Base-by-base conservation (phyloP, 1,139 yeast genomes). In the Kurtzmaniella quercitrusa region DNA sequence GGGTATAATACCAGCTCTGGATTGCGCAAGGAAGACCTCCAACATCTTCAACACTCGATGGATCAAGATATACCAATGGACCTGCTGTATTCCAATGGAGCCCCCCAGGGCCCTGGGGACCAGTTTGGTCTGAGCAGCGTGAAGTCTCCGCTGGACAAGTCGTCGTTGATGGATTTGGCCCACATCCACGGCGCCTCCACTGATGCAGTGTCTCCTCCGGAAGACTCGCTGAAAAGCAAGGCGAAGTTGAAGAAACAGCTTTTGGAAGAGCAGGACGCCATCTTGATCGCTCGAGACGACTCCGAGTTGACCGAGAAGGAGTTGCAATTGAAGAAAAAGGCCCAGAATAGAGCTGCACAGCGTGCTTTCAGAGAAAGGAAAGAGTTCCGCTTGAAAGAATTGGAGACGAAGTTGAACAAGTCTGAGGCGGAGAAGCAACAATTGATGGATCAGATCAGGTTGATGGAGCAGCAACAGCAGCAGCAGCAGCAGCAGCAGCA, bases 311-410 rank as follows among this genome's bases (percentile, higher is more conserved):
- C 68, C 5, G 82, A 78, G 41, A 76, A 73, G 21, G 82, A 79
- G 49, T 54, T 77, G 24, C 73, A 70, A 40, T 56, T 70, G 51
- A 81, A 80, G 58, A 75, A 86, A 42, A 87, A 83, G 59, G 91
- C 91, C 0, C 95, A 86, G 59, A 89, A 89, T 59, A 70, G 96
- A 55, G 94, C 93, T 4, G 95, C 96, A 0, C 96, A 88, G 63
- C 71, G 93, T 51, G 96, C 96, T 1, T 88, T 88, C 64, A 72
- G 96, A 50, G 94, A 87, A 60, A 78, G 96, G 42, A 86, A 87
- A 59, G 95, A 87, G 59, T 78, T 81, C 44, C 79, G 79, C 52
- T 65, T 88, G 47, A 83, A 82, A 55, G 90, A 83, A 50, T 69
- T 88, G 42, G 85, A 85, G 53, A 66, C 65, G 3, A 81, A 81